Evolutionary conservation across 2,329 filamentous ascomycete species (phyloP).

Genomic region (Trematosphaeria pertusa): DNA sequence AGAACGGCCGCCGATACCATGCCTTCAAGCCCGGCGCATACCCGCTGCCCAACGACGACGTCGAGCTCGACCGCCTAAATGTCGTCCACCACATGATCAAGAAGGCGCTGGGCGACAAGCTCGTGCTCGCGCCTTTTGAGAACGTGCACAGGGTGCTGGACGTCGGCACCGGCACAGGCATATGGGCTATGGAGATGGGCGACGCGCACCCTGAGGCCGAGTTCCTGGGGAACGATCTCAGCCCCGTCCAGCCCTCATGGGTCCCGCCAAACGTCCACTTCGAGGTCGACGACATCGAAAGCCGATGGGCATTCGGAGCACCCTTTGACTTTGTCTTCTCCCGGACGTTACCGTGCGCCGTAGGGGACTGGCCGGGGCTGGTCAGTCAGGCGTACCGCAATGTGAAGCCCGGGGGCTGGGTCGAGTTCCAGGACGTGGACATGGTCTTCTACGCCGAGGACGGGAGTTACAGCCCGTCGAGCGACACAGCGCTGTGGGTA

Average conservation of each 20-base stretch:
- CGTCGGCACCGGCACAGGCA: slow-evolving; percentile 23
- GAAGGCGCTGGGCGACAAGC: slow-evolving; percentile 41
- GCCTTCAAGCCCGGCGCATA: slow-evolving; percentile 35
- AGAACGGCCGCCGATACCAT: slow-evolving; percentile 38
- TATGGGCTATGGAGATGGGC: slow-evolving; percentile 22
- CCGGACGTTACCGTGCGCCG: slow-evolving; percentile 56
- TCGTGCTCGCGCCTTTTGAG: slow-evolving; percentile 24
- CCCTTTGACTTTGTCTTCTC: slow-evolving; percentile 64
- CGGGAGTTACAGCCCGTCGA: slow-evolving; percentile 35
- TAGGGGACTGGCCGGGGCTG: slow-evolving; percentile 61
- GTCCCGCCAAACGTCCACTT: slow-evolving; percentile 68
- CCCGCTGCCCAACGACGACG: slow-evolving; percentile 36
- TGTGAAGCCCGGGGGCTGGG: slow-evolving; percentile 55
- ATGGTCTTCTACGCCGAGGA: slow-evolving; percentile 48
- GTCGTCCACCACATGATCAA: slow-evolving; percentile 29
- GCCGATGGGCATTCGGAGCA: slow-evolving; percentile 61
- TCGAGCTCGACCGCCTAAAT: slow-evolving; percentile 20
- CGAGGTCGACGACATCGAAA: slow-evolving; percentile 67
- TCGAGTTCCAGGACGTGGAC: slow-evolving; percentile 57
- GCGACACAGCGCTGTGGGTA: slow-evolving; percentile 18
- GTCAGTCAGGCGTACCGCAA: slow-evolving; percentile 56
- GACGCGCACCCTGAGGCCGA: slow-evolving; percentile 33
- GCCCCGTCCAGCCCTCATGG: slow-evolving; percentile 57
- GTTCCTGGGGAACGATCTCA: slow-evolving; percentile 50
- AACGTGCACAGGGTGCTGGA: slow-evolving; percentile 20